Evolutionary conservation across 345 rosid genomes (phyloP).

Genomic region (Arabidopsis thaliana): DNA sequence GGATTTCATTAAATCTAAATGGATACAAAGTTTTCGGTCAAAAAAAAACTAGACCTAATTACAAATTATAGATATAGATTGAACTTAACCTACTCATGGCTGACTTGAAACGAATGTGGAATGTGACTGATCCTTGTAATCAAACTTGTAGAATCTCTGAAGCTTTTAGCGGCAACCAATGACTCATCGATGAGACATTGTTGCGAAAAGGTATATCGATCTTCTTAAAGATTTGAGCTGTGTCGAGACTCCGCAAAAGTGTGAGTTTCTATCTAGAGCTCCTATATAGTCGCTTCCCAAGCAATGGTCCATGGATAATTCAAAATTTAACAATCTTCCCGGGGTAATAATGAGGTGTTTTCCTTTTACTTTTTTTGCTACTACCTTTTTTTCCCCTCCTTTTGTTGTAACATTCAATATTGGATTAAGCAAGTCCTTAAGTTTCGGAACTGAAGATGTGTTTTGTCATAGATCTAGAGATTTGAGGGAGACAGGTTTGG

Average conservation of each 20-base stretch:
- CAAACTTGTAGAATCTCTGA: background rate
- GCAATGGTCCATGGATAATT: no score
- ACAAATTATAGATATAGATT: background rate
- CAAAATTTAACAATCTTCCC: no score
- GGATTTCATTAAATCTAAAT: background rate
- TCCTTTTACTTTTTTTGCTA: no score
- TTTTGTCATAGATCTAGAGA: slow-evolving; percentile 13
- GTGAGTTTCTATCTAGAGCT: no score
- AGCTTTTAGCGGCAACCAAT: background rate
- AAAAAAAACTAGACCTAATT: background rate
- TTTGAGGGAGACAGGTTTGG: slow-evolving; percentile 30
- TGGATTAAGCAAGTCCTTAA: background rate
- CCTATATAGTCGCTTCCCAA: no score
- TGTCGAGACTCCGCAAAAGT: background rate
- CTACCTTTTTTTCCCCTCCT: no score
- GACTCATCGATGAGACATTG: background rate
- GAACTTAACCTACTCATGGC: background rate
- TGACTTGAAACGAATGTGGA: background rate
- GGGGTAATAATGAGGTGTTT: no score
- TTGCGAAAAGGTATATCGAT: background rate
- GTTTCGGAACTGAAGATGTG: slow-evolving; percentile 11
- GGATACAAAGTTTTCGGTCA: background rate
- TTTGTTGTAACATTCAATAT: no score
- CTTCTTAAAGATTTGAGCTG: background rate
- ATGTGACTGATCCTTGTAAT: background rate